Conservation (phyloP, 768 basidiomycete genomes). For the Leccinum imitatum region DNA sequence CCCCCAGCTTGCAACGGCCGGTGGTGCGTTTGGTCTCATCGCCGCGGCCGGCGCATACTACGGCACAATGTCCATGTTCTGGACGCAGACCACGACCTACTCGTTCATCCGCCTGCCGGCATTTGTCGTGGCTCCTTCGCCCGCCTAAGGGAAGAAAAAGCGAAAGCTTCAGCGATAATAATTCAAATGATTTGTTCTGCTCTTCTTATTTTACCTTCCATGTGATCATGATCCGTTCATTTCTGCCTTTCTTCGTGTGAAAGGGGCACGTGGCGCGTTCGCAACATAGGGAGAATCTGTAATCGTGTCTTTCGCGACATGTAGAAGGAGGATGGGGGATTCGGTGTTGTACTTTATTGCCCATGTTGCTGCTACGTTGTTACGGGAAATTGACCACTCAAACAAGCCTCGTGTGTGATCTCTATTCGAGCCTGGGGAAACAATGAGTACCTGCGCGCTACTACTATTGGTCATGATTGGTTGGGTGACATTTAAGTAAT, state of each 20-base stretch:
- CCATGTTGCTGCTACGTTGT: background rate
- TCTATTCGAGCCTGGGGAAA: background rate
- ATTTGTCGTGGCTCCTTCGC: constrained; percentile 18
- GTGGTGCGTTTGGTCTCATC: constrained; percentile 27
- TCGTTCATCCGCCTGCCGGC: constrained; percentile 29
- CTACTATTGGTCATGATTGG: constrained; percentile 3
- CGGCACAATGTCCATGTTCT: constrained; percentile 25
- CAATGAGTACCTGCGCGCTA: no score
- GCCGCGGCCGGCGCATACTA: constrained; percentile 33
- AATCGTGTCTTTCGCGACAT: background rate
- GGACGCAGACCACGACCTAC: constrained; percentile 30
- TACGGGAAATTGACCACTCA: background rate
- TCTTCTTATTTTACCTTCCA: background rate
- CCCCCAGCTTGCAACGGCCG: constrained; percentile 25
- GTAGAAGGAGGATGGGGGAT: background rate
- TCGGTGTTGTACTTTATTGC: background rate
- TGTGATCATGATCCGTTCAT: background rate
- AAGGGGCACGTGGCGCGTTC: background rate
- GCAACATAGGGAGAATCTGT: background rate
- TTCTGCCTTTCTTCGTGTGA: constrained; percentile 1
- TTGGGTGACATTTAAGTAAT: constrained; percentile 16
- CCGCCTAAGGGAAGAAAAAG: constrained; percentile 5
- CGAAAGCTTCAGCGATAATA: background rate
- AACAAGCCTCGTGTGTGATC: background rate
- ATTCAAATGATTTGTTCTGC: no score